Evolutionary conservation across 2,329 filamentous ascomycete genomes (phyloP), one percentile per base, ranked within the genome.

Genomic region (Arthrocladium fulminans): DNA sequence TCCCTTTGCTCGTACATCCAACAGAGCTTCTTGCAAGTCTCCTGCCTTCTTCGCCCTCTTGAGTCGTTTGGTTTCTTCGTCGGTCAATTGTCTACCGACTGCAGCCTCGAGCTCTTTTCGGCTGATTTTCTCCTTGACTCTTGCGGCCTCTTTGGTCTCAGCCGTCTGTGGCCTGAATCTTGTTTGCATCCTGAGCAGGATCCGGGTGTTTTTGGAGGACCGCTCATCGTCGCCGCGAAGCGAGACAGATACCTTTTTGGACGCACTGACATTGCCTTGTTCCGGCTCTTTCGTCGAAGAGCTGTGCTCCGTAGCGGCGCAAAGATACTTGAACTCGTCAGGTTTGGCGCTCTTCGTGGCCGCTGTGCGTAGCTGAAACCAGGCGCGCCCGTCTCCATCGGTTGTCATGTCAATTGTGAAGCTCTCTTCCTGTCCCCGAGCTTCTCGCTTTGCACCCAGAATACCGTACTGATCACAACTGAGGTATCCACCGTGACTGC

Each of bases 1-100:
- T 48, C 81, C 82, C 72, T 95, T 95, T 24, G 92, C 84, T 67
- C 90, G 92, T 48, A 96, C 73, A 67, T 94, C 83, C 55, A 97
- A 68, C 60, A 96, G 68, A 57, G 79, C 79, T 69, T 97, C 89
- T 64, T 96, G 86, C 63, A 92, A 96, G 63, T 90, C 83, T 0
- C 92, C 92, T 59, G 96, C 86, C 58, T 80, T 78, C 63, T 86
- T 77, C 27, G 92, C 88, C 67, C 73, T 83, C 73, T 94, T 94
- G 62, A 98, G 65, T 64, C 73, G 78, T 68, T 77, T 83, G 35
- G 96, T 86, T 67, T 98, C 92, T 48, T 90, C 83, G 60, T 97
- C 89, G 12, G 87, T 78, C 46, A 96, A 65, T 49, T 73, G 74
- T 52, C 88, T 71, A 1, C 89, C 89, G 0, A 84, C 87, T 2